phyloP scores from a whole-genome alignment of 2,329 filamentous ascomycete genomes.

The Venturia oleaginea region DNA sequence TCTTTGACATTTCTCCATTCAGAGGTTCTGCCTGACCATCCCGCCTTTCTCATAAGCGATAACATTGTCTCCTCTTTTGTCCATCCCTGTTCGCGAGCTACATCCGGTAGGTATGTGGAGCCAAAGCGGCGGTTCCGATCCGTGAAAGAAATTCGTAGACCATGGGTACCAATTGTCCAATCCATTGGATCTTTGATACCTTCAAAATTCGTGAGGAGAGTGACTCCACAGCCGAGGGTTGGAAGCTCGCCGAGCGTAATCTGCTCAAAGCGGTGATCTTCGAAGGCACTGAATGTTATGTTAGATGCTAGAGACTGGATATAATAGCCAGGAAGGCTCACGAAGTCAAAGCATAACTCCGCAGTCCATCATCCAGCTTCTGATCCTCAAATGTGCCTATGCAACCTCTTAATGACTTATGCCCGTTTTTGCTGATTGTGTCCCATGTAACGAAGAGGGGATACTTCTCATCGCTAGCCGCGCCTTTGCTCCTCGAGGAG shows the following conservation, averaged over 20 bases:
- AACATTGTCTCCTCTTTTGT: conserved; percentile 83
- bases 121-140: conserved; percentile 65
- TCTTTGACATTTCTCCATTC: conserved; percentile 68
- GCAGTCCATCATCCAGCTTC: conserved; percentile 62
- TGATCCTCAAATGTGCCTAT: conserved; percentile 88
- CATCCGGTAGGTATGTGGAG: conserved; percentile 85
- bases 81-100: conserved; percentile 90
- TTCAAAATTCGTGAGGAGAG: conserved; percentile 80
- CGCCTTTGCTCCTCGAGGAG: conserved; percentile 21
- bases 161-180: conserved; percentile 81
- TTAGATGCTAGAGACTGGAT: conserved; percentile 1
- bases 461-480: conserved; percentile 39
- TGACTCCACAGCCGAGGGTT: conserved; percentile 46
- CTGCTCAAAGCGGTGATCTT: conserved; percentile 53
- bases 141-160: conserved; percentile 77
- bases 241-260: conserved; percentile 37
- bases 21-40: conserved; percentile 61
- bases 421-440: conserved; percentile 50
- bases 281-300: conserved; percentile 43
- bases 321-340: conserved; percentile 28
- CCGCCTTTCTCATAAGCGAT: conserved; percentile 88
- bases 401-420: conserved; percentile 74
- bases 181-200: conserved; percentile 63
- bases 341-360: conserved; percentile 75
- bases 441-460: conserved; percentile 97